A percentile compares a stretch with the other conserved stretches of the same genome.
These are phyloP conservation scores for Acrocalymma vagum DNA, from an alignment of 2,329 filamentous ascomycete species.

Conservation along the genomic window DNA sequence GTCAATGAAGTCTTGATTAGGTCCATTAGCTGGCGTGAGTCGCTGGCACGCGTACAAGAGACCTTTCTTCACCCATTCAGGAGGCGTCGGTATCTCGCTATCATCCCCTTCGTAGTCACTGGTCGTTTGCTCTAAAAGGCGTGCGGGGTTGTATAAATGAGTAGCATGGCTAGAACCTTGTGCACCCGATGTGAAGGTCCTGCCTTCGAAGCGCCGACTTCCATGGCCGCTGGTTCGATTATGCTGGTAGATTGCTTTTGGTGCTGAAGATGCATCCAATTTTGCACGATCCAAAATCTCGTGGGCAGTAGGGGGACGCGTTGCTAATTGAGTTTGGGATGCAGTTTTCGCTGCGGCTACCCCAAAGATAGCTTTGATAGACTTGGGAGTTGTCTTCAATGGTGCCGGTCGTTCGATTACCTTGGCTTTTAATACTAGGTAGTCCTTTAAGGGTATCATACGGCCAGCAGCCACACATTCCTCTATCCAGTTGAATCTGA, in stretches of 20 bases:
- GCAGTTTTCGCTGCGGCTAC: constrained; percentile 10
- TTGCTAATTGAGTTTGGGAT: constrained; percentile 28
- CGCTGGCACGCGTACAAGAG: constrained; percentile 82
- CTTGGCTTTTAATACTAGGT: constrained; percentile 61
- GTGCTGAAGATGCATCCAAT: constrained; percentile 50
- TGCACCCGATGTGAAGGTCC: constrained; percentile 33
- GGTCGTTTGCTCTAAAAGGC: constrained; percentile 74
- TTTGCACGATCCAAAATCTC: constrained; percentile 64
- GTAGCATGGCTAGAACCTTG: constrained; percentile 16
- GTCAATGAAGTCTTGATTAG: constrained; percentile 78
- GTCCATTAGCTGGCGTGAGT: constrained; percentile 72
- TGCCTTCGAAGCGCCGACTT: constrained; percentile 43
- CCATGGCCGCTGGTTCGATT: constrained; percentile 24
- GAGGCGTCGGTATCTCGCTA: constrained; percentile 68
- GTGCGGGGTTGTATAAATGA: constrained; percentile 28
- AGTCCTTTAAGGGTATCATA: constrained; percentile 57
- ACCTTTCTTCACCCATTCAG: constrained; percentile 72
- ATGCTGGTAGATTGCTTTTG: constrained; percentile 21
- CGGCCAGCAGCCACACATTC: constrained; percentile 54
- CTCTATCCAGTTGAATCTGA: constrained; percentile 64
- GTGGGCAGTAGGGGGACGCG: constrained; percentile 25
- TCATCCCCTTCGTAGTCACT: constrained; percentile 74
- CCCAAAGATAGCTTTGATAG: constrained; percentile 23
- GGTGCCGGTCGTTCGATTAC: constrained; percentile 49
- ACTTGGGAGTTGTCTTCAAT: constrained; percentile 17